Evolutionary conservation across 345 rosid genomes (phyloP), one percentile per base, ranked within the genome.

Genomic region (Salix exigua): DNA sequence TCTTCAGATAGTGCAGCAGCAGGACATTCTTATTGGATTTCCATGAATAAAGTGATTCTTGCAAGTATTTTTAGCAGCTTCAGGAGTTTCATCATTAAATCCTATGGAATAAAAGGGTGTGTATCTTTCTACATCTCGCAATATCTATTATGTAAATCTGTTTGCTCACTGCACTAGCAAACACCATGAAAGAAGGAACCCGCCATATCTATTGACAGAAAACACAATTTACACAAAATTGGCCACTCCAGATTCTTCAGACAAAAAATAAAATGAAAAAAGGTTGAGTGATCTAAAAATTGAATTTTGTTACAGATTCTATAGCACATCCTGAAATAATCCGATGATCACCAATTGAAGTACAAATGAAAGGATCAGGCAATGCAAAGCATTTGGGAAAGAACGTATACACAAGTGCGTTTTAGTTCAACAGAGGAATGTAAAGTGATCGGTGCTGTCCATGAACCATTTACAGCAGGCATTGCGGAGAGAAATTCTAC

Each of bases 301-400:
- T 30, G 58, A 64, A 55, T 48, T 13, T 66, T 26, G 53, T 30
- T 65, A 14, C 63, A 48, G 70, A 74, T 30, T 31, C 28, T 73
- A 38, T 60, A 26, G 38, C 38, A 61, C 70, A 30, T 30, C n/a
- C 31, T 31, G 30, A 37, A 21, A 73, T 37, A 37, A 73, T 30
- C 40, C 7, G 23, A 73, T 38, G 53, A 38, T 18, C 42, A 48
- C 48, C 42, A 48, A 65, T 44, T 46, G 69, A 25, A 67, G 31
- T 53, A 16, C 68, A 28, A 42, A n/a, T 11, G 6, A 19, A 40
- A 40, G 6, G 73, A 19, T 30, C 64, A 25, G 16, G 28, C 7
- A 51, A 26, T 19, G 40, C 65, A 17, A 70, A 48, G 58, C 76
- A 66, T 66, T 25, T 42, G 58, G 40, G 33, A 74, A 74, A 73